Evolutionary conservation across 805 yeast genomes (phyloP).

Genomic region (Ogataea nitratoaversa): DNA sequence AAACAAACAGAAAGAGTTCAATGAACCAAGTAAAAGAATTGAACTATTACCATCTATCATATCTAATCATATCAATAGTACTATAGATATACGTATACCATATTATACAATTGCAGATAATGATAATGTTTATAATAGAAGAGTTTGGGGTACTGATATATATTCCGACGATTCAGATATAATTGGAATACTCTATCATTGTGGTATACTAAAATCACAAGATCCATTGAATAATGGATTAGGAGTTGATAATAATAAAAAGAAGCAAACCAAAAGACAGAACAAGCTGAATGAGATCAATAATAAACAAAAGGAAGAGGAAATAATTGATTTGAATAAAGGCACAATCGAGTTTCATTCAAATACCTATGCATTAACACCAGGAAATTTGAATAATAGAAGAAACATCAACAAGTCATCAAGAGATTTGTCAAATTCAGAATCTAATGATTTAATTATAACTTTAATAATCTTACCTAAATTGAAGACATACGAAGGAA

Average conservation of each 20-base stretch:
- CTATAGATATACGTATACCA: slow-evolving; percentile 56
- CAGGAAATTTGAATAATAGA: slow-evolving; percentile 36
- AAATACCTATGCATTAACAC: slow-evolving; percentile 30
- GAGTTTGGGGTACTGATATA: slow-evolving; percentile 87
- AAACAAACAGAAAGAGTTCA: neutral
- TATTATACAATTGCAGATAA: slow-evolving; percentile 36
- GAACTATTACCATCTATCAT: slow-evolving; percentile 29
- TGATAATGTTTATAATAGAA: slow-evolving; percentile 43
- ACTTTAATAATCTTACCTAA: slow-evolving; percentile 65
- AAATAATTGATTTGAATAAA: slow-evolving; percentile 14
- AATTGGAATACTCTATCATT: slow-evolving; percentile 67
- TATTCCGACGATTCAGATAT: slow-evolving; percentile 94
- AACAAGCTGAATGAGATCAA: neutral
- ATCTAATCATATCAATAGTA: slow-evolving; percentile 38
- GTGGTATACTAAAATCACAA: slow-evolving; percentile 53
- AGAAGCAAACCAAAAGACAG: neutral
- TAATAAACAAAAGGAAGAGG: neutral
- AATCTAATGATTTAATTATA: slow-evolving; percentile 48
- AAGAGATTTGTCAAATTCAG: slow-evolving; percentile 22
- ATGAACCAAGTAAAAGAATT: slow-evolving; percentile 28
- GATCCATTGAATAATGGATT: slow-evolving; percentile 17
- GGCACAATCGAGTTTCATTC: slow-evolving; percentile 14
- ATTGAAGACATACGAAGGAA: slow-evolving; percentile 60
- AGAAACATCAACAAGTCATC: slow-evolving; percentile 29
- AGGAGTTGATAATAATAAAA: no score